These are phyloP conservation scores for Liquidambar formosana DNA, from an alignment of 164 flowering plant genomes.

Conservation along the genomic window DNA sequence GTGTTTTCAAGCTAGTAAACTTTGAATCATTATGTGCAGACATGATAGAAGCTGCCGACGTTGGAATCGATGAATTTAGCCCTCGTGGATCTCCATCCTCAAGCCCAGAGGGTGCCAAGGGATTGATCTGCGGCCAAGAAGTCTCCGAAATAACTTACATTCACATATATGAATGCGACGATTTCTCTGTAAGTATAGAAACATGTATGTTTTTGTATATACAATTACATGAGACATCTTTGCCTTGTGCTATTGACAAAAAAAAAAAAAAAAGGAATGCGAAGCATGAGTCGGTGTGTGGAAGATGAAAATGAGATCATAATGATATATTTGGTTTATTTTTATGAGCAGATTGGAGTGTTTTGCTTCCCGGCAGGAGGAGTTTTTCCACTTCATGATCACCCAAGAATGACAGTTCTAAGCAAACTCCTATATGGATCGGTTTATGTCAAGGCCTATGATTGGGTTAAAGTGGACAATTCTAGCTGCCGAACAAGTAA, in stretches of 20 bases:
- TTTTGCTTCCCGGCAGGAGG: slow-evolving; percentile 42
- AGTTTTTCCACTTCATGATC: slow-evolving; percentile 45
- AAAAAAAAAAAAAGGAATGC: too few relatives aligned
- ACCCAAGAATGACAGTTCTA: slow-evolving; percentile 53
- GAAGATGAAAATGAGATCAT: too few relatives aligned
- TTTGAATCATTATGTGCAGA: slow-evolving; percentile 17
- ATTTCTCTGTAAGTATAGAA: slow-evolving; percentile 41
- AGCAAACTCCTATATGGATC: slow-evolving; percentile 49
- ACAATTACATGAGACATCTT: too few relatives aligned
- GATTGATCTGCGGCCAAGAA: slow-evolving; percentile 18
- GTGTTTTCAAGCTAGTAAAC: too few relatives aligned
- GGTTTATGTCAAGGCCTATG: slow-evolving; percentile 40
- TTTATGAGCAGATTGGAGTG: slow-evolving; percentile 35
- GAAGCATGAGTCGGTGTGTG: too few relatives aligned
- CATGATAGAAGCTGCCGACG: slow-evolving; percentile 29
- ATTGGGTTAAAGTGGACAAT: slow-evolving; percentile 32
- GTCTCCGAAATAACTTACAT: slow-evolving; percentile 33
- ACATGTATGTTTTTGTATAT: too few relatives aligned
- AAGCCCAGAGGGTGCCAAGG: slow-evolving; percentile 1
- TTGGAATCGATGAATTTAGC: slow-evolving; percentile 36
- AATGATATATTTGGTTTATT: background rate
- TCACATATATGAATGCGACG: slow-evolving; percentile 32
- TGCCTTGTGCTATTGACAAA: too few relatives aligned
- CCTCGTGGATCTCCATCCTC: slow-evolving; percentile 7
- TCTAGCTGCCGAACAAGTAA: slow-evolving; percentile 21